Base-by-base conservation (phyloP, 805 yeast species). In the Suhomyces canberraensis region DNA sequence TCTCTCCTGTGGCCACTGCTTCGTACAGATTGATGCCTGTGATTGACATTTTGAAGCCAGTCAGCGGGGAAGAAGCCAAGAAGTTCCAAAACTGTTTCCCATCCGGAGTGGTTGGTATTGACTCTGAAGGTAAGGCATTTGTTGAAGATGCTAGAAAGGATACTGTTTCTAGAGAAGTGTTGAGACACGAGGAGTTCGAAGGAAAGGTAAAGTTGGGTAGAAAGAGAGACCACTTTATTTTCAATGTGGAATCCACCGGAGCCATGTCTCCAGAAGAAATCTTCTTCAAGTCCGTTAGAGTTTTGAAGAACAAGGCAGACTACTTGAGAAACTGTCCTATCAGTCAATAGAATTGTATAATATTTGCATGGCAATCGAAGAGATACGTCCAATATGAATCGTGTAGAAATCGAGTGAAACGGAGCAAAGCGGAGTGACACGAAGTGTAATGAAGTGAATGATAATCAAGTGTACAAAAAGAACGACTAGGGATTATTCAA, bases 211-310 rank as follows among this genome's bases (percentile, higher is more conserved):
- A 84, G 61, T 73, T 93, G 37, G 98, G 98, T 29, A 80, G 98
- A 64, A 75, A 75, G 48, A 81, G 96, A 61, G 93, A 85, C 59
- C 96, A 93, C 53, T 93, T 93, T 61, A 86, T 93, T 35, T 93
- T 88, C 71, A 87, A 89, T 52, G 89, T 93, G 31, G 98, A 93
- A 65, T 81, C 91, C 39, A 82, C 95, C 2, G 98, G 98, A 26
- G 96, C 97, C 28, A 90, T 93, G 96, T 71, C 88, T 11, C 96
- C 98, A 16, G 96, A 87, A 52, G 98, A 91, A 66, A 88, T 93
- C 37, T 93, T 93, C 65, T 79, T 88, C 67, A 93, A 91, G 61
- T 79, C 91, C 42, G 84, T 93, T 34, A 76, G 91, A 59, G 81
- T 89, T 37, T 73, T 93, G 59, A 85, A 80, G 63, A 82, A 83